phyloP scores from a whole-genome alignment of 768 basidiomycete genomes.

The Lyophyllum shimeji region DNA sequence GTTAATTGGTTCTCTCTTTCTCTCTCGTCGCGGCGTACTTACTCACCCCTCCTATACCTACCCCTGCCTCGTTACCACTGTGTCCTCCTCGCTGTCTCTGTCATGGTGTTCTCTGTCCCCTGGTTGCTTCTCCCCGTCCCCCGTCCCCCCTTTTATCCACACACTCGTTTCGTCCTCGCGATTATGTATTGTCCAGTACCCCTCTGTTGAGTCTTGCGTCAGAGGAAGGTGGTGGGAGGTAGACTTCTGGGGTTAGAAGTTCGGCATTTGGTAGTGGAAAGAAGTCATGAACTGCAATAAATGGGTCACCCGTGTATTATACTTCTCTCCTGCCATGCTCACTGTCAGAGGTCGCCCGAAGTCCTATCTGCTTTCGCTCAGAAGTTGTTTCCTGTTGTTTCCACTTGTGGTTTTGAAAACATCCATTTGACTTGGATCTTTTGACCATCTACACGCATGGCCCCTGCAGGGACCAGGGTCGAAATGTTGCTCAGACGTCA shows the following conservation, averaged over 20 bases:
- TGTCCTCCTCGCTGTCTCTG: slow-evolving; percentile 9
- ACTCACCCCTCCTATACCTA: slow-evolving; percentile 17
- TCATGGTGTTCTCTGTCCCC: slow-evolving; percentile 11
- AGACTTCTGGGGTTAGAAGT: slow-evolving; percentile 12
- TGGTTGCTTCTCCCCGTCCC: slow-evolving; percentile 8
- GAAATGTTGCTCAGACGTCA: too few species aligned
- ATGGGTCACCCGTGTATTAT: slow-evolving; percentile 17
- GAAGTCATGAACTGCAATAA: slow-evolving; percentile 15
- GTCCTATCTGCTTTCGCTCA: too few species aligned
- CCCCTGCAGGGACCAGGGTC: too few species aligned
- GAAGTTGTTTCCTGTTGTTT: too few species aligned
- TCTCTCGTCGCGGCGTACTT: slow-evolving; percentile 14
- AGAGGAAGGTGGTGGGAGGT: slow-evolving; percentile 9
- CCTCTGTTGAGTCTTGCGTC: slow-evolving; percentile 1
- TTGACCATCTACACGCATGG: too few species aligned
- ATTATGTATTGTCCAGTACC: slow-evolving; percentile 7
- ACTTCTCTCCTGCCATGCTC: background rate
- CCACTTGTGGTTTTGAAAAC: too few species aligned
- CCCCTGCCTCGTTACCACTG: slow-evolving; percentile 6
- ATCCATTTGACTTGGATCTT: too few species aligned
- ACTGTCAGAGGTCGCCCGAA: too few species aligned
- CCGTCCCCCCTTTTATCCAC: slow-evolving; percentile 1
- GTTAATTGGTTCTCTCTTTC: slow-evolving; percentile 15
- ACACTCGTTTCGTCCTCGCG: slow-evolving; percentile 11
- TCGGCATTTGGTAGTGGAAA: slow-evolving; percentile 13